Evolutionary conservation across 208 protist genomes (phyloP).

Genomic region (Trypanosoma mega): DNA sequence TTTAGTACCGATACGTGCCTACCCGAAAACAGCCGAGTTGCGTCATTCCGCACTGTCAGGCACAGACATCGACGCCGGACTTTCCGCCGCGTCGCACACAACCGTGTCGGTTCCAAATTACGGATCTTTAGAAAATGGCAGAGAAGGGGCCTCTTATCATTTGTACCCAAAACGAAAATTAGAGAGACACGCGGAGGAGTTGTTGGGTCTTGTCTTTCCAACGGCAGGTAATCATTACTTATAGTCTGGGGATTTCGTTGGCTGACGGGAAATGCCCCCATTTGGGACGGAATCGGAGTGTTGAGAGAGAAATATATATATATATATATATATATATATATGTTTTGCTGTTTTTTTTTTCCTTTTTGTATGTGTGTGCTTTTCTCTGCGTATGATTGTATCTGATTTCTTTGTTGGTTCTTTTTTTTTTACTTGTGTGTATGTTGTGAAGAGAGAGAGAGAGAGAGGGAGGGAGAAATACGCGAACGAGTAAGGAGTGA

Average conservation of each 20-base stretch:
- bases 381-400: conserved; percentile 2
- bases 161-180: neutral
- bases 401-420: neutral
- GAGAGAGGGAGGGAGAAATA: neutral
- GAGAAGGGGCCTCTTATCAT: neutral
- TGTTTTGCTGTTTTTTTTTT: neutral
- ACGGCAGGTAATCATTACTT: neutral
- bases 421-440: conserved; percentile 19
- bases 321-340: conserved; percentile 4
- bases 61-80: neutral
- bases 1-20: conserved; percentile 65
- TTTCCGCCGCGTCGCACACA: neutral
- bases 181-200: neutral
- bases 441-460: neutral
- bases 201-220: conserved; percentile 6
- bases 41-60: neutral
- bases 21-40: conserved; percentile 44
- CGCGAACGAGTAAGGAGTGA: no score
- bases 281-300: neutral
- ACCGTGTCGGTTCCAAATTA: conserved; percentile 16
- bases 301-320: no score
- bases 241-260: neutral
- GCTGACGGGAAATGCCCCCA: neutral
- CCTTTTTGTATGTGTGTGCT: conserved; percentile 6
- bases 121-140: conserved; percentile 7